Conservation (phyloP, 73 alveolate genomes). For the Uronychia binucleata region DNA sequence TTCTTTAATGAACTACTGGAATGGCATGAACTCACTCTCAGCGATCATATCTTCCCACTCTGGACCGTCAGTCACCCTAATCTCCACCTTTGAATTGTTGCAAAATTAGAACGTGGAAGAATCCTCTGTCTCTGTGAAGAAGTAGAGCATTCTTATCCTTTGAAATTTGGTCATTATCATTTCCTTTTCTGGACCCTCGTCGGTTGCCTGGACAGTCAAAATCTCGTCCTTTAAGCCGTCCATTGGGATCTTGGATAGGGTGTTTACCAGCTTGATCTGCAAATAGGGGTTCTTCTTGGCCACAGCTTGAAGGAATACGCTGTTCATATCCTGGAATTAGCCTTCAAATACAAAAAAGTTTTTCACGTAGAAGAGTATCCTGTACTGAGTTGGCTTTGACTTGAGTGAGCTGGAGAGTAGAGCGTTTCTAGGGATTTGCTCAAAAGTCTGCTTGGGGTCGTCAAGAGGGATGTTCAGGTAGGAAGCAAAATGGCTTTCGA, state of each 20-base stretch:
- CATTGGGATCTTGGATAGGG: constrained; percentile 23
- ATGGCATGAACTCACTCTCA: background rate
- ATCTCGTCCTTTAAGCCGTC: background rate
- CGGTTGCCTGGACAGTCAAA: background rate
- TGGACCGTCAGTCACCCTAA: constrained; percentile 28
- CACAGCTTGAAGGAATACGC: background rate
- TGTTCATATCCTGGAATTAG: background rate
- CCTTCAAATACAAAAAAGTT: background rate
- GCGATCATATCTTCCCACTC: constrained; percentile 13
- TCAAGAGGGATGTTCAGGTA: constrained; percentile 40
- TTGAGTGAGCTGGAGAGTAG: constrained; percentile 15
- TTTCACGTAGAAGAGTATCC: constrained; percentile 31
- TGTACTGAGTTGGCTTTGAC: constrained; percentile 51
- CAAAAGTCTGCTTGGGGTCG: background rate
- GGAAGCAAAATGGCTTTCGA: constrained; percentile 41
- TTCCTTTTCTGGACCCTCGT: background rate
- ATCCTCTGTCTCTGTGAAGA: constrained; percentile 30
- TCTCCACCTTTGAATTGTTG: constrained; percentile 12
- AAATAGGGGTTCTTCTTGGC: constrained; percentile 11
- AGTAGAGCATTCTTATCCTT: constrained; percentile 39
- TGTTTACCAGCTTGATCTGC: constrained; percentile 21
- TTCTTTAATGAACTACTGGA: background rate
- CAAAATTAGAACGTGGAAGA: background rate
- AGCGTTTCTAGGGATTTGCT: background rate
- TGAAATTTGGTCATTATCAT: background rate